Evolutionary conservation across 306 rosid species (phyloP).

Genomic region (Carpinus viminea): DNA sequence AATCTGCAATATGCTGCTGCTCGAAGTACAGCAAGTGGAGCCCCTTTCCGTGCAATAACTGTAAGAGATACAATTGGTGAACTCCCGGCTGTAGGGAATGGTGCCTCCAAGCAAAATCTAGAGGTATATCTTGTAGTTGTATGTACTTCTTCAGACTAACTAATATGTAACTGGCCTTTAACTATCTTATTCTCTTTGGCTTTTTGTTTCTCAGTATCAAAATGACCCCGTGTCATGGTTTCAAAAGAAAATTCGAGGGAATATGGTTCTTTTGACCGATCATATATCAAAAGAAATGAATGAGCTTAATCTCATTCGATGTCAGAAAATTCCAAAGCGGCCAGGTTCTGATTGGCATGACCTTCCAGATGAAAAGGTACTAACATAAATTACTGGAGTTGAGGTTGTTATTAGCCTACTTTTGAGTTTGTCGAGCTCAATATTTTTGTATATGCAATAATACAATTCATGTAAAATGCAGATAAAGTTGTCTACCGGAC

Average conservation of each 20-base stretch:
- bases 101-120: constrained; percentile 67
- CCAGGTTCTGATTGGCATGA: constrained; percentile 98
- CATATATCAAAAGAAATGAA: constrained; percentile 98
- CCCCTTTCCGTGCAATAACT: constrained; percentile 91
- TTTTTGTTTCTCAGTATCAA: constrained; percentile 56
- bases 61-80: constrained; percentile 95
- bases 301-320: constrained; percentile 80
- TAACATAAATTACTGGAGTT: background rate
- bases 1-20: constrained; percentile 79
- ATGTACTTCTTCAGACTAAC: background rate
- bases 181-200: constrained; percentile 5
- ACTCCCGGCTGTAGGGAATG: constrained; percentile 89
- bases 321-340: constrained; percentile 84
- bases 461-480: constrained; percentile 32
- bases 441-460: constrained; percentile 13
- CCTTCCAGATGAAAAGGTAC: constrained; percentile 91
- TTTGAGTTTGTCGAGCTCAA: background rate
- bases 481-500: constrained; percentile 76
- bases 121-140: constrained; percentile 48
- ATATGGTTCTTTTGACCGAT: constrained; percentile 69
- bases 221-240: constrained; percentile 84
- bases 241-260: constrained; percentile 81
- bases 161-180: constrained; percentile 5
- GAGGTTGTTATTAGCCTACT: constrained; percentile 5
- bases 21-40: constrained; percentile 83